Conservation (phyloP, 2,329 filamentous ascomycete genomes). For the Sarocladium brachiariae region DNA sequence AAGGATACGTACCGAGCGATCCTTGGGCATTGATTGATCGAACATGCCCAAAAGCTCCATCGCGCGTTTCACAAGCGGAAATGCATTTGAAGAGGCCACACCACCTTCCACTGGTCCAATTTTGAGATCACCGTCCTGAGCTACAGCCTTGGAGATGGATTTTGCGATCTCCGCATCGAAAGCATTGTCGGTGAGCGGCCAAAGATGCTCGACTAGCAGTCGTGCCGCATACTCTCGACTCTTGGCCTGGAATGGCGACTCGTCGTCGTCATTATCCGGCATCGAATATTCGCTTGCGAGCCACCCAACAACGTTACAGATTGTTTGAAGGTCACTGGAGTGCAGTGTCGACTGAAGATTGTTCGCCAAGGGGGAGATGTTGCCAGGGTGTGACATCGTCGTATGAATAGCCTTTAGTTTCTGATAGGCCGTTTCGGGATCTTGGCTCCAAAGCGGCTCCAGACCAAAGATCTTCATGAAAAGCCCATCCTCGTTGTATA, state of each 20-base stretch:
- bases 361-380: conserved; percentile 44
- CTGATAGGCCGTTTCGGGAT: conserved; percentile 43
- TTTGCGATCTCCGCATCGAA: conserved; percentile 51
- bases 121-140: conserved; percentile 41
- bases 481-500: conserved; percentile 46
- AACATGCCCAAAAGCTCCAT: conserved; percentile 55
- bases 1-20: conserved; percentile 46
- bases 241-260: conserved; percentile 45
- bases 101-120: conserved; percentile 43
- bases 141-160: conserved; percentile 42
- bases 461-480: conserved; percentile 50
- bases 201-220: conserved; percentile 49
- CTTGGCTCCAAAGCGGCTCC: conserved; percentile 44
- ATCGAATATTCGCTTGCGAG: conserved; percentile 51
- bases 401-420: conserved; percentile 43
- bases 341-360: conserved; percentile 44
- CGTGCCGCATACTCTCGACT: conserved; percentile 50
- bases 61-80: conserved; percentile 51
- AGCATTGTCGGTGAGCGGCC: conserved; percentile 46
- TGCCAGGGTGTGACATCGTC: conserved; percentile 45
- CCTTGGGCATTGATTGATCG: conserved; percentile 58
- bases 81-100: conserved; percentile 48
- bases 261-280: conserved; percentile 50
- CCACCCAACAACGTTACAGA: conserved; percentile 52
- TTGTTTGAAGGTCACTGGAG: conserved; percentile 37